These are phyloP conservation scores for Cicer arietinum DNA, from an alignment of 306 rosid genomes.

Conservation along the genomic window DNA sequence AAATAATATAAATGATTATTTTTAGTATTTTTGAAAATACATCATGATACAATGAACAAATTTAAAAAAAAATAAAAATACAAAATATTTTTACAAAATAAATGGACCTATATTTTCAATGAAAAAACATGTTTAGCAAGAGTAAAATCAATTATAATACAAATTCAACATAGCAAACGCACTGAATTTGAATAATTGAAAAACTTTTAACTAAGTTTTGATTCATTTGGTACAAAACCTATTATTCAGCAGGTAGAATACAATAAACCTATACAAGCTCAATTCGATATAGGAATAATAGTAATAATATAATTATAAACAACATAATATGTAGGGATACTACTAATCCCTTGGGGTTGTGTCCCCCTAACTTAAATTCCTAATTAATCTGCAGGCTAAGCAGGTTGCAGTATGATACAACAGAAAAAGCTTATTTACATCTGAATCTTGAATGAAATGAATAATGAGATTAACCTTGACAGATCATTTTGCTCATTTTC, in stretches of 20 bases:
- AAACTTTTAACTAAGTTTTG: slow-evolving; percentile 33
- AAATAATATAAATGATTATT: too few species aligned
- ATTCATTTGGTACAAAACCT: slow-evolving; percentile 37
- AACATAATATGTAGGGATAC: slow-evolving; percentile 32
- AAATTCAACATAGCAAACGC: not conserved
- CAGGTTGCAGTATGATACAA: slow-evolving; percentile 49
- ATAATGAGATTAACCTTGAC: slow-evolving; percentile 43
- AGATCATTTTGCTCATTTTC: slow-evolving; percentile 51
- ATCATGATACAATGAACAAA: too few species aligned
- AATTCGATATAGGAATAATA: slow-evolving; percentile 28
- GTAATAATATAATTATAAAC: slow-evolving; percentile 15
- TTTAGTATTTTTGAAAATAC: too few species aligned
- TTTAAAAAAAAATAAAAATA: too few species aligned
- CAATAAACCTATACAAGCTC: slow-evolving; percentile 43
- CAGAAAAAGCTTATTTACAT: slow-evolving; percentile 49
- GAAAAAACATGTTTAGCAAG: not conserved
- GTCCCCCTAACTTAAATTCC: slow-evolving; percentile 46
- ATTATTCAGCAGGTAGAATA: slow-evolving; percentile 40
- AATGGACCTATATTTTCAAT: not conserved
- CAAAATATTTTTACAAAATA: too few species aligned
- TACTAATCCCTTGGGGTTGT: slow-evolving; percentile 44
- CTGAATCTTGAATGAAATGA: slow-evolving; percentile 42
- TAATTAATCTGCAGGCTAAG: slow-evolving; percentile 45
- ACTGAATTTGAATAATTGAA: not conserved
- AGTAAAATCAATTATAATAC: not conserved